Conservation (phyloP, 2,329 filamentous ascomycete genomes). For the Penicillium verrucosum region DNA sequence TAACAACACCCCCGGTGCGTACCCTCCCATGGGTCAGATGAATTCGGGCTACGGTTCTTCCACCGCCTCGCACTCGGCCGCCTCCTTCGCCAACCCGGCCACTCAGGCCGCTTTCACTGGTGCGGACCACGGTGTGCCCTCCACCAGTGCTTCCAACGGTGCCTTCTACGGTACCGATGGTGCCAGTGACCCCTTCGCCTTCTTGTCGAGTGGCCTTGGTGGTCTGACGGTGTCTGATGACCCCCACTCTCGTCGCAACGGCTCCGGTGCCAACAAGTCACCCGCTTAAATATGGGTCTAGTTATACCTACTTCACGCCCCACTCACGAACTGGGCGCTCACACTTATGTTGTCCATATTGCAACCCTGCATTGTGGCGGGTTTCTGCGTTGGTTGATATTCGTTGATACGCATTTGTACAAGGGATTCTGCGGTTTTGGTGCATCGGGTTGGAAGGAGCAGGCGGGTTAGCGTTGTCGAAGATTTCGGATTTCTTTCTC, state of each 20-base stretch:
- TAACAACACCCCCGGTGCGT: constrained; percentile 67
- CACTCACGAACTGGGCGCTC: constrained; percentile 18
- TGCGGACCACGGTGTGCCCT: constrained; percentile 75
- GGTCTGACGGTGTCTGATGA: constrained; percentile 55
- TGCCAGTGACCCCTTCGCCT: constrained; percentile 61
- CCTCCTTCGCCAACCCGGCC: constrained; percentile 87
- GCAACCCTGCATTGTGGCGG: constrained; percentile 36
- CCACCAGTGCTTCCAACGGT: constrained; percentile 72
- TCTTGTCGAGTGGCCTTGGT: constrained; percentile 60
- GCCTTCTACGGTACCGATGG: constrained; percentile 60
- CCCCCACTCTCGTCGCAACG: constrained; percentile 45
- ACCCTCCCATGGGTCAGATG: constrained; percentile 65
- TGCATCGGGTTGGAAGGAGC: constrained; percentile 46
- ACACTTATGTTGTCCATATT: constrained; percentile 37
- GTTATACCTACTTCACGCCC: constrained; percentile 20
- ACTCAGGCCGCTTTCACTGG: constrained; percentile 93
- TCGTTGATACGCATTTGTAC: constrained; percentile 44
- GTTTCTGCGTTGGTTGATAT: constrained; percentile 39
- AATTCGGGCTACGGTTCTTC: constrained; percentile 77
- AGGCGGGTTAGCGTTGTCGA: constrained; percentile 41
- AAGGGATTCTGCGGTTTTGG: constrained; percentile 44
- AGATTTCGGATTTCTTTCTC: constrained; percentile 33
- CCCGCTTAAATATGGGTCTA: constrained; percentile 34
- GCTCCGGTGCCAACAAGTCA: constrained; percentile 46
- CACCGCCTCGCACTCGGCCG: constrained; percentile 74